Conservation (phyloP, 495 filamentous ascomycete species). For the Hyaloscypha variabilis region DNA sequence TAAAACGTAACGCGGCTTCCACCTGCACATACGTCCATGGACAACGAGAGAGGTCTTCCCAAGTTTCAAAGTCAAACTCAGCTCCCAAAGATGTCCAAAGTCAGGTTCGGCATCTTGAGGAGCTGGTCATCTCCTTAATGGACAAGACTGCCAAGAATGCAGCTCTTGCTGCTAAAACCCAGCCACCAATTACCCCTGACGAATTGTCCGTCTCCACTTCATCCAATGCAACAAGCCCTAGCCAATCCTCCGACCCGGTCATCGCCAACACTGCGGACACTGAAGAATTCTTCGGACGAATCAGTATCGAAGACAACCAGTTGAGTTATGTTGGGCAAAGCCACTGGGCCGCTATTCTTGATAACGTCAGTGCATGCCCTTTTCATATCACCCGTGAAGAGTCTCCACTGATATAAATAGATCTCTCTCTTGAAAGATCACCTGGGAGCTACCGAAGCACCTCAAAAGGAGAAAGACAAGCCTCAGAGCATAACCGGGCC, state of each 20-base stretch:
- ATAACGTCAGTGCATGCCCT: slow-evolving; percentile 37
- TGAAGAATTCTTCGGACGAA: slow-evolving; percentile 31
- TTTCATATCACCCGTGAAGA: not conserved
- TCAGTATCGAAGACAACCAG: slow-evolving; percentile 40
- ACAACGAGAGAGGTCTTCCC: slow-evolving; percentile 30
- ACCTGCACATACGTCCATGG: slow-evolving; percentile 52
- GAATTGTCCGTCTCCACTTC: slow-evolving; percentile 19
- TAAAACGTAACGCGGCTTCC: slow-evolving; percentile 44
- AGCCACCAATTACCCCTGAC: slow-evolving; percentile 17
- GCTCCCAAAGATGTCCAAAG: slow-evolving; percentile 42
- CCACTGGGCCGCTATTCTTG: slow-evolving; percentile 57
- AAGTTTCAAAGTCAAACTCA: slow-evolving; percentile 7
- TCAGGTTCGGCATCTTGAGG: slow-evolving; percentile 52
- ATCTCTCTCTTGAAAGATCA: slow-evolving; percentile 33
- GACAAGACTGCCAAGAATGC: slow-evolving; percentile 20
- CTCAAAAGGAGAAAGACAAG: slow-evolving; percentile 27
- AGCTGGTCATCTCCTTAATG: slow-evolving; percentile 53
- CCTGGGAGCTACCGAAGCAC: slow-evolving; percentile 33
- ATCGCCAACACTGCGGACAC: slow-evolving; percentile 16
- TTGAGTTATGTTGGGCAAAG: slow-evolving; percentile 50
- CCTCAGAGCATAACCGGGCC: slow-evolving; percentile 7
- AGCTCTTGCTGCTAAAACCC: not conserved
- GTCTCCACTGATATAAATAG: slow-evolving; percentile 25
- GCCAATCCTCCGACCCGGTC: too few species aligned
- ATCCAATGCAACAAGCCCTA: not conserved